Evolutionary conservation across 192 early-diverging fungal genomes (phyloP).

Genomic region (Funneliformis mosseae): DNA sequence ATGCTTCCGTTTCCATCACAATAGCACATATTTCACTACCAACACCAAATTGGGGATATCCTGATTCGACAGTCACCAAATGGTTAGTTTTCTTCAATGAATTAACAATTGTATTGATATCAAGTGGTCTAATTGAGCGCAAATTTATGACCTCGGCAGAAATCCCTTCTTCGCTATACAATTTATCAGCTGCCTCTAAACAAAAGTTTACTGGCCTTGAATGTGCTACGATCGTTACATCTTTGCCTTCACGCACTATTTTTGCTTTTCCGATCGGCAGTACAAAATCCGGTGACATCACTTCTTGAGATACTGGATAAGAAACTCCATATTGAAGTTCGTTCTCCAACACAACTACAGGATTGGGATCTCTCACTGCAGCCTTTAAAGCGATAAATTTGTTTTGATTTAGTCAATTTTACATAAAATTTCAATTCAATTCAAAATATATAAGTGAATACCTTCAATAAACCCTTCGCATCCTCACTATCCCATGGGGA

Average conservation of each 20-base stretch:
- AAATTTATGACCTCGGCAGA: slow-evolving; percentile 95
- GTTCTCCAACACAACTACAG: slow-evolving; percentile 95
- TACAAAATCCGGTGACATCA: slow-evolving; percentile 75
- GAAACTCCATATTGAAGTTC: slow-evolving; percentile 96
- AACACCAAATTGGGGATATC: slow-evolving; percentile 93
- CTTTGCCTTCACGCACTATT: slow-evolving; percentile 61
- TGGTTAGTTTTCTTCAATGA: slow-evolving; percentile 98
- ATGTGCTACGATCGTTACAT: slow-evolving; percentile 94
- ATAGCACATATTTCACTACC: slow-evolving; percentile 95
- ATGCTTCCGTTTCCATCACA: slow-evolving; percentile 96
- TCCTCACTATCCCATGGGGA: slow-evolving; percentile 96
- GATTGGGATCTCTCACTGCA: slow-evolving; percentile 97
- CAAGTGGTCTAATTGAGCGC: slow-evolving; percentile 95
- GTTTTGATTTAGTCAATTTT: not conserved
- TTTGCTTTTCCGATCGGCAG: slow-evolving; percentile 97
- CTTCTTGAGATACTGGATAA: slow-evolving; percentile 81
- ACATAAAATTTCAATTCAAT: not conserved
- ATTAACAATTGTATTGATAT: slow-evolving; percentile 87
- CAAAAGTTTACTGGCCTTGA: slow-evolving; percentile 85
- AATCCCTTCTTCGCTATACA: slow-evolving; percentile 77
- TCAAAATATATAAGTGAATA: not conserved
- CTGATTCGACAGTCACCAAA: slow-evolving; percentile 93
- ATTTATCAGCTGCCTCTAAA: slow-evolving; percentile 84
- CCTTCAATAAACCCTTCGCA: slow-evolving; percentile 94
- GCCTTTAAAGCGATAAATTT: slow-evolving; percentile 50